Evolutionary conservation across 2,329 filamentous ascomycete genomes (phyloP), one percentile per base, ranked within the genome.

Genomic region (Teratosphaeria gauchensis): DNA sequence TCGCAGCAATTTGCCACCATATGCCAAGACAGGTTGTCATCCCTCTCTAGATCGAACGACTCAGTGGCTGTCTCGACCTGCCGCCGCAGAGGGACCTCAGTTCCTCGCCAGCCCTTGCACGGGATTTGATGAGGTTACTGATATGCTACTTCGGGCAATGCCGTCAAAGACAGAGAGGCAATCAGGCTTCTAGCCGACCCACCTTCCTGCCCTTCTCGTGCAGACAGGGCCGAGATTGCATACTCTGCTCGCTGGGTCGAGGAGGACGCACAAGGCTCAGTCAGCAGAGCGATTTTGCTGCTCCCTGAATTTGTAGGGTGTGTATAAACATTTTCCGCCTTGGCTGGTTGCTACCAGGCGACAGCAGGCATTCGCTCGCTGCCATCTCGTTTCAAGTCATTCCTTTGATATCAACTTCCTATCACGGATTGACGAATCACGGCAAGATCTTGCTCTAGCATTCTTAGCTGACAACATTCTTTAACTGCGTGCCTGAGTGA

Each of bases 361-460:
- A 64, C 62, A 55, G 35, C 9, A 12, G 46, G 56, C 57, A 60
- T 61, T 59, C 48, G 19, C 53, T 53, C 55, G 12, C 46, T 31
- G 55, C 60, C 58, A 35, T 53, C 42, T 58, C 64, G 68, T 72
- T 72, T 64, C 61, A 65, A 74, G 73, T 75, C 74, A 74, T 74
- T 77, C 74, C 70, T 75, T 77, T 71, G 56, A 54, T 68, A 70
- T 72, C 71, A 73, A 71, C 71, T 71, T 69, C 71, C 64, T 69
- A 75, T 64, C 60, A 60, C 57, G 60, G 58, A 56, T 59, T 63
- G 62, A 65, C 65, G 64, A 68, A 68, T 69, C 64, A 66, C 65
- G 60, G 62, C 51, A 46, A 14, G n/a, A 16, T 31, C 28, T 58
- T 19, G 12, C 19, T 54, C 58, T 60, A 61, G 58, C 67, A 68